A percentile compares a stretch with the other conserved stretches of the same genome.
Evolutionary conservation across 1,284 basidiomycete species (phyloP).

Genomic region (Rhodotorula glutinis): DNA sequence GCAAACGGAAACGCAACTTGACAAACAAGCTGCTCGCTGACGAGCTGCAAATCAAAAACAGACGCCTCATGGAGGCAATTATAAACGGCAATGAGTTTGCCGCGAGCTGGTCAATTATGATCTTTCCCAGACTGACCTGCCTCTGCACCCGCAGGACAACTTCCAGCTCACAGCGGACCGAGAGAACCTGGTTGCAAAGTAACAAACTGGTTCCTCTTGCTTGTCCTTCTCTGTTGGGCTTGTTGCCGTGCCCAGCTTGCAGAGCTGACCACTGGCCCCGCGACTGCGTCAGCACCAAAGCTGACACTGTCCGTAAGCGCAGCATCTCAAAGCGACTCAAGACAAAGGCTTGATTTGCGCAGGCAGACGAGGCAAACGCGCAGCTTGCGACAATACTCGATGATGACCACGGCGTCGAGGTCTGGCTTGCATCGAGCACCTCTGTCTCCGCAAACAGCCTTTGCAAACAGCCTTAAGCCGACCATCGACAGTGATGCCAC

Average conservation of each 20-base stretch:
- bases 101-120: too few relatives aligned
- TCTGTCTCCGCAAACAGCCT: not conserved
- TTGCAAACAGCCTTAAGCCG: not conserved
- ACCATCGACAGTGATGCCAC: conserved; percentile 1
- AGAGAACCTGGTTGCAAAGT: too few relatives aligned
- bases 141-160: too few relatives aligned
- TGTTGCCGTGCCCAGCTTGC: conserved; percentile 1
- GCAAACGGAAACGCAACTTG: too few relatives aligned
- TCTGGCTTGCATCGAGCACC: not conserved
- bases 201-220: too few relatives aligned
- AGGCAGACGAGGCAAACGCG: not conserved
- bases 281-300: not conserved
- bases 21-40: too few relatives aligned
- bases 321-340: too few relatives aligned
- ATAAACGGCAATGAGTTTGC: too few relatives aligned
- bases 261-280: not conserved
- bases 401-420: not conserved
- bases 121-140: too few relatives aligned
- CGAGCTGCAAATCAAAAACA: too few relatives aligned
- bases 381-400: not conserved
- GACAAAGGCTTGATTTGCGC: not conserved
- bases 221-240: not conserved
- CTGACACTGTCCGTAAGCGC: not conserved
- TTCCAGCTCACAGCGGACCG: too few relatives aligned
- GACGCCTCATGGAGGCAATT: too few relatives aligned